Evolutionary conservation across 352 stramenopile genomes (phyloP).

Genomic region (Pythium volutum): DNA sequence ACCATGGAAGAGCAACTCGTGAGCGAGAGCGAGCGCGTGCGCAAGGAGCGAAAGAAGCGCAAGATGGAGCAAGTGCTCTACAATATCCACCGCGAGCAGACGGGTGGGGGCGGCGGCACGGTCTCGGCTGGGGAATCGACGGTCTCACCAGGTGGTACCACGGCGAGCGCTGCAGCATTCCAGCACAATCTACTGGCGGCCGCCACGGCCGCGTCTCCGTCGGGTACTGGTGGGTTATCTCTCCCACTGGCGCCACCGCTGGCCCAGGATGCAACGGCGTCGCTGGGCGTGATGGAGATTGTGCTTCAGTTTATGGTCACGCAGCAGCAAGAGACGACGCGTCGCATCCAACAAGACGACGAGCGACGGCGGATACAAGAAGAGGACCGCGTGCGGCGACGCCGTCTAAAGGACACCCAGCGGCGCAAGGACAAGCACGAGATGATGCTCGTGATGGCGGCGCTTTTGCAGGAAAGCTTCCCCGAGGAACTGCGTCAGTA

Average conservation of each 20-base stretch:
- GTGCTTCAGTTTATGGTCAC: constrained; percentile 51
- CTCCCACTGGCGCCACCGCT: not conserved
- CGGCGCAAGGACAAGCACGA: constrained; percentile 41
- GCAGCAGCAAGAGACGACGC: constrained; percentile 44
- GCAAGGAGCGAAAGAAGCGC: constrained; percentile 56
- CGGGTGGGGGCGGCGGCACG: not conserved
- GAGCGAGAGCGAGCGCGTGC: constrained; percentile 52
- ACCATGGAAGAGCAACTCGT: constrained; percentile 45
- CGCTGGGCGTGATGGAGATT: constrained; percentile 43
- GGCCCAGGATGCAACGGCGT: not conserved
- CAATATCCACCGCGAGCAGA: constrained; percentile 49
- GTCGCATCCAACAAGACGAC: constrained; percentile 33
- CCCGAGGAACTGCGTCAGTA: constrained; percentile 39
- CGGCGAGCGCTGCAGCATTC: not conserved
- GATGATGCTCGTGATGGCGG: constrained; percentile 50
- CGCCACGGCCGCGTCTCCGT: not conserved
- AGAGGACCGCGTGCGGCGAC: constrained; percentile 27
- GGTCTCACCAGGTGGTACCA: not conserved
- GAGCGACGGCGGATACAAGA: constrained; percentile 31
- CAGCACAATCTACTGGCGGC: not conserved
- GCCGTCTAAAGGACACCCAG: constrained; percentile 33
- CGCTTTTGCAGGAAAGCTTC: constrained; percentile 44
- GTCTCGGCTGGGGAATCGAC: not conserved
- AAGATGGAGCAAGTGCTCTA: constrained; percentile 55
- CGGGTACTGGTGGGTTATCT: not conserved